Conservation (phyloP, 805 yeast species). For the Candida patagonica region DNA sequence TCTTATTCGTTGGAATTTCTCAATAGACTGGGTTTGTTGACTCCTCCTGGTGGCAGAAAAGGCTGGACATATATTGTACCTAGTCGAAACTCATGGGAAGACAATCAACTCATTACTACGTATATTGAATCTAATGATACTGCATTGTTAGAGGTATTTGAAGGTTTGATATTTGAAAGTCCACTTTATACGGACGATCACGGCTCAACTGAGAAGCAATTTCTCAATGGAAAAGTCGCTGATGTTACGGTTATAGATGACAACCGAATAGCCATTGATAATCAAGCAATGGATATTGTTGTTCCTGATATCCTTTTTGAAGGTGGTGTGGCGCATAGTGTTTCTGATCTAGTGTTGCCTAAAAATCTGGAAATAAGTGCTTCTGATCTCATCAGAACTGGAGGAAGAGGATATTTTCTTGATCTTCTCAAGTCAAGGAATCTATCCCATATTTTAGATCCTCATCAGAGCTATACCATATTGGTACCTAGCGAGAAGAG, state of each 20-base stretch:
- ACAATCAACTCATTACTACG: constrained; percentile 47
- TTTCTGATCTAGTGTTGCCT: constrained; percentile 51
- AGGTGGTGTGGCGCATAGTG: constrained; percentile 78
- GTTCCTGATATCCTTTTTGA: constrained; percentile 63
- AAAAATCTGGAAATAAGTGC: constrained; percentile 42
- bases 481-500: constrained; percentile 62
- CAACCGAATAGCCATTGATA: constrained; percentile 2
- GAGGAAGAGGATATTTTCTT: constrained; percentile 39
- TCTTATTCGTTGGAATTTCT: constrained; percentile 55
- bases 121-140: constrained; percentile 47
- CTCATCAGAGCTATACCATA: constrained; percentile 45
- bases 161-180: constrained; percentile 51
- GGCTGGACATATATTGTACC: constrained; percentile 70
- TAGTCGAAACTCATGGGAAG: constrained; percentile 63
- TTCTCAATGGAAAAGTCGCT: constrained; percentile 19
- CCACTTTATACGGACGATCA: constrained; percentile 56
- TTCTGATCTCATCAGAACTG: constrained; percentile 45
- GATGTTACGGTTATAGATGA: constrained; percentile 15
- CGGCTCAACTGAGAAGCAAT: constrained; percentile 21
- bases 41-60: constrained; percentile 35
- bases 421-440: constrained; percentile 38
- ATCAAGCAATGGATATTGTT: constrained; percentile 11
- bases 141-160: constrained; percentile 43
- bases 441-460: constrained; percentile 37
- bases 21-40: constrained; percentile 41